phyloP scores from a whole-genome alignment of 495 filamentous ascomycete species.

The Pseudevernia furfuracea region DNA sequence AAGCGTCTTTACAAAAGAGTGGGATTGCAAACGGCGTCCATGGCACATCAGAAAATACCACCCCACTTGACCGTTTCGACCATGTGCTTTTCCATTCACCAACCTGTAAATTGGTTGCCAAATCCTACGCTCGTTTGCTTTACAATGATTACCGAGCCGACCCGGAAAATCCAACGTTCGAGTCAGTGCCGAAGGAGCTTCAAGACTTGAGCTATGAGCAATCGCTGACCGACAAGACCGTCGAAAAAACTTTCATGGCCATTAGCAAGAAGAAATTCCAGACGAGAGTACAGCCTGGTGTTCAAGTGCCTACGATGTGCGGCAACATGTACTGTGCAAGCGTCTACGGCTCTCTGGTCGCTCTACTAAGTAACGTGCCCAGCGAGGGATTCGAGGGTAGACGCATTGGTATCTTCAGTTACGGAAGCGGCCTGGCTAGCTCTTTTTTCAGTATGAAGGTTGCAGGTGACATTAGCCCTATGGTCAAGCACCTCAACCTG shows the following conservation, averaged over 20 bases:
- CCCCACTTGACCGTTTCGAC: slow-evolving; percentile 85
- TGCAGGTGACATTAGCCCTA: slow-evolving; percentile 64
- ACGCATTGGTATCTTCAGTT: slow-evolving; percentile 87
- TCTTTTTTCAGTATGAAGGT: slow-evolving; percentile 86
- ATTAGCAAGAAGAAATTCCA: slow-evolving; percentile 94
- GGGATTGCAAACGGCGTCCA: slow-evolving; percentile 51
- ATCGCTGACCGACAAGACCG: slow-evolving; percentile 82
- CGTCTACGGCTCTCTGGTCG: slow-evolving; percentile 79
- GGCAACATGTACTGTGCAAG: slow-evolving; percentile 99
- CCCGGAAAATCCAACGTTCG: slow-evolving; percentile 70
- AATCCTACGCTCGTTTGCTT: slow-evolving; percentile 88
- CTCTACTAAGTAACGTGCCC: slow-evolving; percentile 64
- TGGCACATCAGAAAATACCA: slow-evolving; percentile 41
- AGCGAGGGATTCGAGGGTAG: slow-evolving; percentile 69
- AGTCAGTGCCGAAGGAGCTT: slow-evolving; percentile 78
- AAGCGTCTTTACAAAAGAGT: slow-evolving; percentile 61
- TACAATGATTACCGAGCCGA: slow-evolving; percentile 92
- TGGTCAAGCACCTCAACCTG: slow-evolving; percentile 73
- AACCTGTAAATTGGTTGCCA: slow-evolving; percentile 94
- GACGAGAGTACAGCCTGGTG: slow-evolving; percentile 74
- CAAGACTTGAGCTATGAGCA: slow-evolving; percentile 75
- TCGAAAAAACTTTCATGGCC: slow-evolving; percentile 95
- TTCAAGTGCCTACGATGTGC: slow-evolving; percentile 85
- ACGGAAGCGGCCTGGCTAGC: slow-evolving; percentile 85
- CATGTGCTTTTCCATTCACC: slow-evolving; percentile 94